A percentile compares a stretch with the other conserved stretches of the same genome.
Conservation (phyloP, 768 basidiomycete genomes). For the Strobilomyces dryophilus region DNA sequence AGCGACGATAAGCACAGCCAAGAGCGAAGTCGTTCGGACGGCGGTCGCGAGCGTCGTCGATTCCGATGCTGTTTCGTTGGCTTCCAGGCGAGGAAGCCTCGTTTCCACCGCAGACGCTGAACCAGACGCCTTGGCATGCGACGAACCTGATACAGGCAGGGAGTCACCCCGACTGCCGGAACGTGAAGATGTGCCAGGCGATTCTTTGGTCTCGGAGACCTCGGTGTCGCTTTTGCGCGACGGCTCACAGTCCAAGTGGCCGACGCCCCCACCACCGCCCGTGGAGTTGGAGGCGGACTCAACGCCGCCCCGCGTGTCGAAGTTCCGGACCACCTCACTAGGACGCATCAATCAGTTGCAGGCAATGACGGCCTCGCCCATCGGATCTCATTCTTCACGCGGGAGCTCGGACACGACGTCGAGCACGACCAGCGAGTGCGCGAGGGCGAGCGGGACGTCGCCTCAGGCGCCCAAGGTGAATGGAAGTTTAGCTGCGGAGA, state of each 20-base stretch:
- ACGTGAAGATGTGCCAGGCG: constrained; percentile 9
- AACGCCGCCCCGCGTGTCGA: constrained; percentile 24
- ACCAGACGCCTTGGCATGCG: neutral
- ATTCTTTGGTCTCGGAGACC: constrained; percentile 13
- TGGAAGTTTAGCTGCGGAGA: constrained; percentile 22
- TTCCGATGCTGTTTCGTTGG: constrained; percentile 22
- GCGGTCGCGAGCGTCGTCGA: constrained; percentile 51
- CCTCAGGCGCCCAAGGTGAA: constrained; percentile 4
- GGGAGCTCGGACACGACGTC: constrained; percentile 35
- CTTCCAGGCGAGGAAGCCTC: constrained; percentile 12
- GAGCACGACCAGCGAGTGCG: constrained; percentile 29
- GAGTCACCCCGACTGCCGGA: constrained; percentile 9
- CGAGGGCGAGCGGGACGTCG: constrained; percentile 7
- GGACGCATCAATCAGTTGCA: constrained; percentile 26
- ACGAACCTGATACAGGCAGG: neutral
- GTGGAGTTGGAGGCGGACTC: constrained; percentile 22
- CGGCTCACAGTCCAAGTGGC: constrained; percentile 25
- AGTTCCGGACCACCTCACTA: constrained; percentile 28
- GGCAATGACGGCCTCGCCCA: constrained; percentile 39
- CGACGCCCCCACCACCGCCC: constrained; percentile 29
- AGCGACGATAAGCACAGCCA: constrained; percentile 42
- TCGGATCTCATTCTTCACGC: constrained; percentile 40
- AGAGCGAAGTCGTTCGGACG: constrained; percentile 45
- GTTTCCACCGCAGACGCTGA: constrained; percentile 10
- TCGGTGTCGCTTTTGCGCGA: constrained; percentile 18